Evolutionary conservation across 805 yeast genomes (phyloP), one percentile per base, ranked within the genome.

Genomic region (Citeromyces matritensis): DNA sequence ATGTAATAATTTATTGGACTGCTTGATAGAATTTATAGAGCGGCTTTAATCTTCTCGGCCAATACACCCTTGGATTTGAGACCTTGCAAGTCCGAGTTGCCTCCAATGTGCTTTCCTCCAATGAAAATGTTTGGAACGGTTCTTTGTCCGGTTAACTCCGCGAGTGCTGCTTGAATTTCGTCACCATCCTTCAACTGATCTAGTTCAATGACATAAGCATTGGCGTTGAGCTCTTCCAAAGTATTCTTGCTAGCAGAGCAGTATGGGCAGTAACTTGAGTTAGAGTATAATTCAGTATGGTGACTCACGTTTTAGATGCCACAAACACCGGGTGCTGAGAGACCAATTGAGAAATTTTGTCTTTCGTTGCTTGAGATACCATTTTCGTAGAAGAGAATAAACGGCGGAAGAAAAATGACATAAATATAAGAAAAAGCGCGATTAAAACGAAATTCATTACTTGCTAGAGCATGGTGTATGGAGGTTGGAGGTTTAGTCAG

Each of bases 111-210:
- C 58, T 86, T 68, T 38, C 95, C 95, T 30, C 65, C 74, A 52
- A 88, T 84, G 60, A 79, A 88, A 43, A 88, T 69, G 53, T 80
- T 85, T 39, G 98, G 98, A 39, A 88, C 97, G 26, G 96, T 84
- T 42, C 74, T 69, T 65, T 88, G 97, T 37, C 94, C 91, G 26
- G 94, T 81, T 37, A 84, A 55, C 49, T 78, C 72, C 33, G 51
- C 53, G 37, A 88, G 64, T 41, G 93, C 93, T 31, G 60, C 76
- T 60, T 86, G 96, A 42, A 85, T 70, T 23, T 76, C 86, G 30
- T 60, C 57, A 35, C 96, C 96, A 37, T 84, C 86, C n/a, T 56
- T 65, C 13, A 41, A 34, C 24, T 42, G 42, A 42, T 73, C 76
- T 40, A 73, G 60, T 47, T 73, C 78, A 23, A 73, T 37, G 23